Percentiles rank a stretch among this genome's conserved stretches.
Conservation (phyloP, 2,329 filamentous ascomycete species). For the Daldinia sp. region DNA sequence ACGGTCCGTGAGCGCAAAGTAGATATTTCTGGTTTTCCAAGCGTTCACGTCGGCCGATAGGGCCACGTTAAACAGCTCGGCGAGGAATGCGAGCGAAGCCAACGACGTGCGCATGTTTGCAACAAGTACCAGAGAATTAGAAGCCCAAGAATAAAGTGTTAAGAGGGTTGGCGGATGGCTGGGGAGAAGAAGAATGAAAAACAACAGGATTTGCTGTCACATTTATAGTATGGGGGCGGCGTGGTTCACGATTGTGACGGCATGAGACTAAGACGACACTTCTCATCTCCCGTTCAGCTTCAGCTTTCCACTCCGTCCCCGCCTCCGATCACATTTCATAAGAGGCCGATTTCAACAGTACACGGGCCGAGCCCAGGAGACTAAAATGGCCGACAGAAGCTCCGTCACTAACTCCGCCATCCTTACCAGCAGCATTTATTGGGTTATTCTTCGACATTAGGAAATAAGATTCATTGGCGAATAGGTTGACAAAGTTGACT, state of each 20-base stretch:
- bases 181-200: background rate
- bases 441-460: background rate
- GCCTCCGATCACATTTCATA: conserved; percentile 25
- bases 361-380: conserved; percentile 25
- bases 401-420: conserved; percentile 33
- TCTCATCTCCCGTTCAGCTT: conserved; percentile 9
- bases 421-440: conserved; percentile 10
- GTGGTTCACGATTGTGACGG: background rate
- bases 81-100: conserved; percentile 32
- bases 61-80: conserved; percentile 6
- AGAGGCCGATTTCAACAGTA: conserved; percentile 32
- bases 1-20: conserved; percentile 69
- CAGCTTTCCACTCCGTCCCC: conserved; percentile 4
- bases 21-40: conserved; percentile 68
- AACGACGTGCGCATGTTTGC: conserved; percentile 34
- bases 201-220: background rate
- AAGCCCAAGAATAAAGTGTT: background rate
- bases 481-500: background rate
- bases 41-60: conserved; percentile 51
- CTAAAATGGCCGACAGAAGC: conserved; percentile 27
- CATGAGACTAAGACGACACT: background rate
- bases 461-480: background rate
- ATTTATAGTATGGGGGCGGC: conserved; percentile 7
- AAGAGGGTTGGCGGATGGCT: conserved; percentile 1
- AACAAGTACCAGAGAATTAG: background rate